phyloP scores from a whole-genome alignment of 1,284 basidiomycete genomes.

The Porphyrellus sp. region DNA sequence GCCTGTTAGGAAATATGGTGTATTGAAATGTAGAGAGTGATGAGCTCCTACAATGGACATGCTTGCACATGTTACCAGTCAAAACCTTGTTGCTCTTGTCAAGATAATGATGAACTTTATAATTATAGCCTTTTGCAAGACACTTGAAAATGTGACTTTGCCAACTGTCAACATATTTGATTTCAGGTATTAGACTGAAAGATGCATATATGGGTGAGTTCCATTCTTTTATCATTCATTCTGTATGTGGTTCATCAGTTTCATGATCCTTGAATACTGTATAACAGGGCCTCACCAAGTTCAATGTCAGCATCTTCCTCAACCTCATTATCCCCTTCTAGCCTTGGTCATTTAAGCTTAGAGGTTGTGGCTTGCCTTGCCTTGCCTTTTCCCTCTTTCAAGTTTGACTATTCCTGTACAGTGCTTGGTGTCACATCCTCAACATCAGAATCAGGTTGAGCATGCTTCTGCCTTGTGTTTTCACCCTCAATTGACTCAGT shows the following conservation, averaged over 20 bases:
- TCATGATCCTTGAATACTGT: neutral
- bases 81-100: neutral
- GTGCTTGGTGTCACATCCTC: no score
- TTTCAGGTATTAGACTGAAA: neutral
- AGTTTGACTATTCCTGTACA: no score
- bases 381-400: no score
- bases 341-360: no score
- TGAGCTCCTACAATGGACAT: no score
- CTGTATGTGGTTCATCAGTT: neutral
- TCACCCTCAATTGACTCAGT: no score
- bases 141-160: neutral
- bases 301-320: neutral
- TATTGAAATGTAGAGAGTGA: no score
- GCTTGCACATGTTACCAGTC: slow-evolving; percentile 9
- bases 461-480: no score
- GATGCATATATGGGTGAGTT: neutral
- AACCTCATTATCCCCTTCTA: neutral
- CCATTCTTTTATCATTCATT: neutral
- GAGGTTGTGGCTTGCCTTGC: no score
- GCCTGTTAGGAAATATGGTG: no score
- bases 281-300: neutral
- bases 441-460: no score
- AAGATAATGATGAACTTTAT: neutral
- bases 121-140: neutral
- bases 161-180: neutral